Percentiles rank a stretch among this genome's conserved stretches.
phyloP scores from a whole-genome alignment of 306 rosid genomes.

The Prunus padus region DNA sequence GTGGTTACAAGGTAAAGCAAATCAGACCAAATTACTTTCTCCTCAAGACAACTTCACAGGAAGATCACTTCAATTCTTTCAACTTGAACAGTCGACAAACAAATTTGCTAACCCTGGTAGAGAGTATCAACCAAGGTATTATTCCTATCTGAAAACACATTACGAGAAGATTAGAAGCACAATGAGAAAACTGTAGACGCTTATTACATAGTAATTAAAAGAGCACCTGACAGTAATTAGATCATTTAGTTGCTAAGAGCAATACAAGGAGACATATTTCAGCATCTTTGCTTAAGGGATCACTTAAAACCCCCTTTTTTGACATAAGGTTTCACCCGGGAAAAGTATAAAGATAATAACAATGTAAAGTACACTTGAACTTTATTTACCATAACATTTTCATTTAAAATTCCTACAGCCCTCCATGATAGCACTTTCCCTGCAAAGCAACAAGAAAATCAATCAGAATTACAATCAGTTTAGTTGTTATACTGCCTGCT shows the following conservation, averaged over 20 bases:
- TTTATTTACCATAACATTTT: slow-evolving; percentile 61
- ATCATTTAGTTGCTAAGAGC: neutral
- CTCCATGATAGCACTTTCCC: slow-evolving; percentile 79
- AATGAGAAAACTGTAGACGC: no score
- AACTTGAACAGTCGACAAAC: slow-evolving; percentile 42
- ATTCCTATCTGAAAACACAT: slow-evolving; percentile 71
- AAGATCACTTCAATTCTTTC: neutral
- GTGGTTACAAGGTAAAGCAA: neutral
- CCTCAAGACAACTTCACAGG: neutral
- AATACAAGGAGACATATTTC: neutral
- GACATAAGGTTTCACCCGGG: neutral
- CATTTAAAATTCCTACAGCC: slow-evolving; percentile 55
- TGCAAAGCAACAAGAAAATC: slow-evolving; percentile 26
- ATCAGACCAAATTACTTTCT: neutral
- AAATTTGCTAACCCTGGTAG: slow-evolving; percentile 69
- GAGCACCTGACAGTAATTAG: no score
- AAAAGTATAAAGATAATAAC: neutral
- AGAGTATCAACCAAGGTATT: slow-evolving; percentile 76
- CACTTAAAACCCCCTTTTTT: neutral
- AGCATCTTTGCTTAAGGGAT: neutral
- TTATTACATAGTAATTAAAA: no score
- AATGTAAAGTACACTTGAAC: neutral
- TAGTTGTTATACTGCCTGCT: slow-evolving; percentile 6
- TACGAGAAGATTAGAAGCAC: neutral
- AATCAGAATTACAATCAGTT: neutral